These are phyloP conservation scores for Solanum etuberosum DNA, from an alignment of 257 asterid species.

Conservation along the genomic window DNA sequence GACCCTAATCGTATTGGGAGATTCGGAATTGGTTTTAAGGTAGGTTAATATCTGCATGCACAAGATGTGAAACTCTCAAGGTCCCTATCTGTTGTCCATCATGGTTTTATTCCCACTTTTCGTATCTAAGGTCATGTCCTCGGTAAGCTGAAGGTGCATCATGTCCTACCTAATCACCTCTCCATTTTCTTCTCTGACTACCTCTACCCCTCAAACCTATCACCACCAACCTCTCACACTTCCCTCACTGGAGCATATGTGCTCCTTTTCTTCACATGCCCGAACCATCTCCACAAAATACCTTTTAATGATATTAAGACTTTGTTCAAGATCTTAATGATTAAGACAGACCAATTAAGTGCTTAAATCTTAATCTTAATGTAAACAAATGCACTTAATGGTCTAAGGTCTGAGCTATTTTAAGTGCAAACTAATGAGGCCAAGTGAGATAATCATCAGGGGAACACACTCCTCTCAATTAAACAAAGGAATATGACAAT, in stretches of 20 bases:
- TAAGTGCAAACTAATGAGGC: background rate
- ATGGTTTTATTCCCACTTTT: background rate
- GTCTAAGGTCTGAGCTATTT: background rate
- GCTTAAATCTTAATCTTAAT: background rate
- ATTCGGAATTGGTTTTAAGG: slow-evolving; percentile 88
- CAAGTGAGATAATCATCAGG: background rate
- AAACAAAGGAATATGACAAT: background rate
- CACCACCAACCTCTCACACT: background rate
- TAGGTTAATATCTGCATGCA: background rate
- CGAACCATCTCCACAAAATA: background rate
- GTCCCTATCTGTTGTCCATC: background rate
- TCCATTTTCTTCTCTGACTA: background rate
- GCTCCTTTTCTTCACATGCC: background rate
- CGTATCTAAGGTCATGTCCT: background rate
- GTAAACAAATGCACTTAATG: background rate
- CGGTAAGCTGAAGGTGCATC: background rate
- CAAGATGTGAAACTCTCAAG: background rate
- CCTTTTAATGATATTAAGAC: background rate
- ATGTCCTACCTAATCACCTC: background rate
- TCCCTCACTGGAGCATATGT: background rate
- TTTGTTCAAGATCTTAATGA: background rate
- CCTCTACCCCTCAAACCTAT: background rate
- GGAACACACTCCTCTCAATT: background rate
- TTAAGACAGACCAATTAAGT: background rate
- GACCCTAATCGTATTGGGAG: slow-evolving; percentile 54